Evolutionary conservation across 192 early-diverging fungal genomes (phyloP).

Genomic region (Backusella circina): DNA sequence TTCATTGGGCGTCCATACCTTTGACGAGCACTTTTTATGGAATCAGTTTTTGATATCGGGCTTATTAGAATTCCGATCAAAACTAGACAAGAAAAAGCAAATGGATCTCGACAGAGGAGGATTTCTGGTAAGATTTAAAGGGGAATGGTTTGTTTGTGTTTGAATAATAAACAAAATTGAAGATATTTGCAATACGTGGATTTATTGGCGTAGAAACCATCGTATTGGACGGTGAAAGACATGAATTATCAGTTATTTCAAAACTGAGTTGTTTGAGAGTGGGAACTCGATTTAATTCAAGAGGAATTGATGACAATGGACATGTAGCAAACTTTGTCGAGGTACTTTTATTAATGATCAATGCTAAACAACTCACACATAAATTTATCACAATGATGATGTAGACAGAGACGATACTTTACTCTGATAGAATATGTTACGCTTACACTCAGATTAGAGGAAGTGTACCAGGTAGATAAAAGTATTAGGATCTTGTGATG

Average conservation of each 20-base stretch:
- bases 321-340: conserved; percentile 98
- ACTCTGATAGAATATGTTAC: conserved; percentile 50
- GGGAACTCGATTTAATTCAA: conserved; percentile 90
- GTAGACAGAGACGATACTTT: conserved; percentile 81
- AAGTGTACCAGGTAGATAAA: conserved; percentile 61
- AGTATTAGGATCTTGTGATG: neutral
- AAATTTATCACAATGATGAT: conserved; percentile 81
- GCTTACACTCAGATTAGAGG: conserved; percentile 86
- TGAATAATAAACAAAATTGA: neutral
- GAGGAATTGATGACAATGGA: conserved; percentile 96
- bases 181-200: conserved; percentile 73
- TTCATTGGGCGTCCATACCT: conserved; percentile 48
- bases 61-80: conserved; percentile 76
- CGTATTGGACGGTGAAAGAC: conserved; percentile 31
- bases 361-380: conserved; percentile 87
- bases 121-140: conserved; percentile 52
- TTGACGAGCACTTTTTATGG: conserved; percentile 86
- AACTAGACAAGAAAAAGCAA: conserved; percentile 61
- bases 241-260: conserved; percentile 61
- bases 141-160: neutral
- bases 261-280: conserved; percentile 75
- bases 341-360: conserved; percentile 48
- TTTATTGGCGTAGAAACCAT: conserved; percentile 58
- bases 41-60: conserved; percentile 82
- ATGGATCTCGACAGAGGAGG: conserved; percentile 68